phyloP scores from a whole-genome alignment of 2,329 filamentous ascomycete genomes.

The Colletotrichum aenigma region DNA sequence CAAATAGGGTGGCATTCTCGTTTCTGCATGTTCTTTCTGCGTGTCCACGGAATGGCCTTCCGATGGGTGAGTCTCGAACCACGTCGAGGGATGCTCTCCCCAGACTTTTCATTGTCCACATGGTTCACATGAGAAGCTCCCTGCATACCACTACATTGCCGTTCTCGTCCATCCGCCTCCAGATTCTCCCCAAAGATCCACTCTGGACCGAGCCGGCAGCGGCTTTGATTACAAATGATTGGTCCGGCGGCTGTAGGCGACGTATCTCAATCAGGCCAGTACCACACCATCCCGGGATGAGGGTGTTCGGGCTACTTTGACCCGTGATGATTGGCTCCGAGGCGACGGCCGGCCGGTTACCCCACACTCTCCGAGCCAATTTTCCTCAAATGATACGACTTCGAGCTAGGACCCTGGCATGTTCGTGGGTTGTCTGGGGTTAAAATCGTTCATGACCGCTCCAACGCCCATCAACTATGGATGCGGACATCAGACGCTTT shows the following conservation, averaged over 20 bases:
- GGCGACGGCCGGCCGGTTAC: constrained; percentile 4
- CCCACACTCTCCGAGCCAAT: constrained; percentile 14
- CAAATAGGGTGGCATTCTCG: not conserved
- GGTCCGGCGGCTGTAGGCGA: not conserved
- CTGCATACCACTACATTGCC: constrained; percentile 16
- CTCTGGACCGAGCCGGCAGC: constrained; percentile 21
- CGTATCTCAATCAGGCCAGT: not conserved
- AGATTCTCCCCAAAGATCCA: constrained; percentile 4
- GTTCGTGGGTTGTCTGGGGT: constrained; percentile 17
- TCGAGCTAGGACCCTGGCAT: not conserved
- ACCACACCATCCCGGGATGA: not conserved
- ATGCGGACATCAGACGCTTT: not conserved
- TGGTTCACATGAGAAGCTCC: constrained; percentile 6
- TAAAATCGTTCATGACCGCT: not conserved
- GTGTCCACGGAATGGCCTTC: not conserved
- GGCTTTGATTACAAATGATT: constrained; percentile 2
- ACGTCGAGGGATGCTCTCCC: constrained; percentile 19
- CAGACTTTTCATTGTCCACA: constrained; percentile 14
- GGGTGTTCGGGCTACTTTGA: constrained; percentile 8
- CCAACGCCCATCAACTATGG: not conserved
- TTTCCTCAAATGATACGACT: constrained; percentile 18
- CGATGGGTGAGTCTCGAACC: constrained; percentile 5
- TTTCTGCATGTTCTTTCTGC: not conserved
- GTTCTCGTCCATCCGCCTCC: constrained; percentile 17
- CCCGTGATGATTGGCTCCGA: constrained; percentile 13